These are phyloP conservation scores for Citrus trifoliata DNA, from an alignment of 345 rosid genomes.

Conservation along the genomic window DNA sequence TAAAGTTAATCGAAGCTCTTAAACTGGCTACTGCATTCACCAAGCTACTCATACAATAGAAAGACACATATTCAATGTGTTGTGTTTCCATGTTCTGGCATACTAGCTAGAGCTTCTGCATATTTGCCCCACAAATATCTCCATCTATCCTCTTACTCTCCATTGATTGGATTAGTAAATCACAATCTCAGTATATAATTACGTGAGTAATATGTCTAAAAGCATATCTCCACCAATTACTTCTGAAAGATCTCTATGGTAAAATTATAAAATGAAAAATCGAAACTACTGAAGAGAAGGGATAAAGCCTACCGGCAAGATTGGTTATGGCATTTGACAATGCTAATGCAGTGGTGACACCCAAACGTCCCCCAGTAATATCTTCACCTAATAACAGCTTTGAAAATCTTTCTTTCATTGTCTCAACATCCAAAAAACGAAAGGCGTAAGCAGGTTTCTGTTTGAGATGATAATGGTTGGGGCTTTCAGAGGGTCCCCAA, in stretches of 20 bases:
- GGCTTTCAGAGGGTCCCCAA: constrained; percentile 58
- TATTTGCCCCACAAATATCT: background rate
- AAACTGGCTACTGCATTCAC: background rate
- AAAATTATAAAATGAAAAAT: background rate
- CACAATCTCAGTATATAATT: background rate
- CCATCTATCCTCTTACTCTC: background rate
- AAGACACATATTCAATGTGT: background rate
- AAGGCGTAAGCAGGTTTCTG: constrained; percentile 47
- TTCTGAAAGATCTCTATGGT: background rate
- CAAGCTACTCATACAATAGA: background rate
- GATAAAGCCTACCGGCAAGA: constrained; percentile 63
- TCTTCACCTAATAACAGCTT: constrained; percentile 87
- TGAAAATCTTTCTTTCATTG: constrained; percentile 82
- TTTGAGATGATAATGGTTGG: constrained; percentile 46
- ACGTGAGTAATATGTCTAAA: background rate
- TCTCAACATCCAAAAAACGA: constrained; percentile 59
- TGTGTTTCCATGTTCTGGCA: background rate
- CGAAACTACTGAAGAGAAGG: constrained; percentile 12
- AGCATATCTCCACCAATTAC: background rate
- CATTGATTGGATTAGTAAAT: background rate
- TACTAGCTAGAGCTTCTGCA: background rate
- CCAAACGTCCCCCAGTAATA: constrained; percentile 71
- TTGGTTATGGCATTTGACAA: constrained; percentile 81
- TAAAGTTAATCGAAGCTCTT: background rate
- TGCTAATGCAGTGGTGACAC: constrained; percentile 70